Evolutionary conservation across 768 basidiomycete species (phyloP), one percentile per base, ranked within the genome.

Genomic region (Lactarius sp.): DNA sequence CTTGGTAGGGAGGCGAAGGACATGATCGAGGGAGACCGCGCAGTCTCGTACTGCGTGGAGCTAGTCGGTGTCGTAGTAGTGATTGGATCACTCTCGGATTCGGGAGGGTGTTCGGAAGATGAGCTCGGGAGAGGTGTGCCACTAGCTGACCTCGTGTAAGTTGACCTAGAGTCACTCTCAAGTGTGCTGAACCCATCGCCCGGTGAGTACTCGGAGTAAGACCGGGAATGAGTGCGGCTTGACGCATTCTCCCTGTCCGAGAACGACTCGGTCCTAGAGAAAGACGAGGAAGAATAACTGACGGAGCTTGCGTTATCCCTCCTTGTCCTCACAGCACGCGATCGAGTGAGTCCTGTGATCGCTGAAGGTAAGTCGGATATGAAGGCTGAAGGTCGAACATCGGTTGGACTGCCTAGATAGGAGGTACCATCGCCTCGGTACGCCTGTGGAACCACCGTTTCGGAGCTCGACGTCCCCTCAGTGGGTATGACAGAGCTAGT

Each of bases 221-320:
- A 56, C n/a, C 69, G 65, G 53, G 72, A 66, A 42, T 60, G 66
- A 1, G 72, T 72, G 54, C 75, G 76, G 4, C 71, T 73, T 6
- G 73, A 70, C 9, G 65, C 66, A 61, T 86, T 85, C 72, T 86
- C 86, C 70, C 84, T 86, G 64, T 88, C 85, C 0, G 81, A 83
- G 6, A 71, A 72, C 12, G 75, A 75, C n/a, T 81, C 80, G n/a
- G 70, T 71, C 67, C 70, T 71, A 64, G 66, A 70, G 56, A 73
- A 69, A 59, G 77, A 76, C 1, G 76, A 75, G 71, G 69, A 77
- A 1, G 81, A 79, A 57, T 76, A 75, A 7, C 80, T 77, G 46
- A 79, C 74, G 5, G 81, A 77, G 42, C 77, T 76, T 2, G 80
- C 53, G 31, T 14, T 78, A 4, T 63, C 60, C 13, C 77, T 73